These are phyloP conservation scores for Picea abies DNA, from an alignment of 83 land plant species.

Conservation along the genomic window DNA sequence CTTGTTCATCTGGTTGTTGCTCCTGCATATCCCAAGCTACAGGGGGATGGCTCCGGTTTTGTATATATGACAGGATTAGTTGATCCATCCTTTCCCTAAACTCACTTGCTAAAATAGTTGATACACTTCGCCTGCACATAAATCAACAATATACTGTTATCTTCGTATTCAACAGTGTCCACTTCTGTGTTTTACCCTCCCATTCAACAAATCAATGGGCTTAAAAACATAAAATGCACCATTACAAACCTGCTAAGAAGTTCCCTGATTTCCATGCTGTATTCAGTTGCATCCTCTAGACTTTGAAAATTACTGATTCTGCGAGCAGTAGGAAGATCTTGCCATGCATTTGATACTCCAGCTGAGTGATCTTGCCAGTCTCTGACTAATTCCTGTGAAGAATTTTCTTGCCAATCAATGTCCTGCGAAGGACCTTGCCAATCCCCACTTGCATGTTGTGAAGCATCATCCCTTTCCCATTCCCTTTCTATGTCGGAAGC, in stretches of 20 bases:
- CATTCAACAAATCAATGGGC: neutral
- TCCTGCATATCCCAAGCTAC: constrained; percentile 15
- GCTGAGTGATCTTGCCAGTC: constrained; percentile 56
- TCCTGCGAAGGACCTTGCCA: constrained; percentile 31
- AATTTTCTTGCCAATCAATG: constrained; percentile 38
- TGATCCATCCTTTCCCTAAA: constrained; percentile 47
- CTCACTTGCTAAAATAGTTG: constrained; percentile 44
- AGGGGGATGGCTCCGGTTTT: constrained; percentile 17
- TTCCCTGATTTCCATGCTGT: constrained; percentile 95
- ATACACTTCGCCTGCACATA: constrained; percentile 46
- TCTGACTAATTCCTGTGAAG: constrained; percentile 27
- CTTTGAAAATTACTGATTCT: constrained; percentile 63
- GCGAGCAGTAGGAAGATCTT: constrained; percentile 40
- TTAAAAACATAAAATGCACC: neutral
- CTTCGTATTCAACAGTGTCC: neutral
- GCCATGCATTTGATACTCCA: constrained; percentile 37
- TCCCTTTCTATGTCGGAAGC: constrained; percentile 15
- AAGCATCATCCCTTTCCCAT: constrained; percentile 20
- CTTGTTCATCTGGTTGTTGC: neutral
- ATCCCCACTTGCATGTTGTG: constrained; percentile 22
- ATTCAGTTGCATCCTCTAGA: constrained; percentile 83
- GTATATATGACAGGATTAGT: constrained; percentile 29
- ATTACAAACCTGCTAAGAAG: constrained; percentile 73
- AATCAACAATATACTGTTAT: neutral
- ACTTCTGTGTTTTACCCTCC: too few relatives aligned